Percentiles rank a stretch among this genome's conserved stretches.
These are phyloP conservation scores for Chlorella sp. DNA, from an alignment of 139 green algal species.

Conservation along the genomic window DNA sequence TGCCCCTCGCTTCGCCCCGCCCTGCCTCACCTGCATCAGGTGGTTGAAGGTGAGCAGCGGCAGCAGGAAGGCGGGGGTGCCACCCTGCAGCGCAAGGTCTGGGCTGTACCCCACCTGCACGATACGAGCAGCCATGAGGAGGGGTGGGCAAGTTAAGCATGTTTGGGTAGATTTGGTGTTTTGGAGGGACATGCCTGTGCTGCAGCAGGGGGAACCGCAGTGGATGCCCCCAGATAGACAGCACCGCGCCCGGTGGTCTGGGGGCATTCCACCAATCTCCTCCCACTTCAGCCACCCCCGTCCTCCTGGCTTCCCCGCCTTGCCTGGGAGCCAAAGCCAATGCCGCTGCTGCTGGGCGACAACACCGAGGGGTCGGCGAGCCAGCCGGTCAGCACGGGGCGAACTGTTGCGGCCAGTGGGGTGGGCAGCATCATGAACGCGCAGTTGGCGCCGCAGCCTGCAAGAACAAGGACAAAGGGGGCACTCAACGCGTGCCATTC, in stretches of 20 bases:
- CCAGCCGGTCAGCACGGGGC: conserved; percentile 36
- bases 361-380: conserved; percentile 36
- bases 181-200: not conserved
- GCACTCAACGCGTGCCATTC: too few species aligned
- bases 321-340: conserved; percentile 19
- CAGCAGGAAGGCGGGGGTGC: conserved; percentile 41
- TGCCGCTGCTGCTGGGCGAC: not conserved
- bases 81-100: conserved; percentile 36
- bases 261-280: too few species aligned
- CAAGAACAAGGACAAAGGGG: too few species aligned
- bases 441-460: conserved; percentile 38
- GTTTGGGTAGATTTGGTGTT: too few species aligned
- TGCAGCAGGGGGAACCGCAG: too few species aligned
- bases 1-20: not conserved
- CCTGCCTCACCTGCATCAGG: conserved; percentile 7
- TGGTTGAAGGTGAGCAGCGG: conserved; percentile 42
- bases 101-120: conserved; percentile 24
- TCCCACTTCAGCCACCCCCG: too few species aligned
- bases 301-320: not conserved
- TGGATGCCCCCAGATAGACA: too few species aligned
- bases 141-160: too few species aligned
- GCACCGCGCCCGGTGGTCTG: too few species aligned
- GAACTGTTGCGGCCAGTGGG: not conserved
- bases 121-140: not conserved
- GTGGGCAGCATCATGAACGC: conserved; percentile 29